Evolutionary conservation across 805 yeast genomes (phyloP), one percentile per base, ranked within the genome.

Genomic region (Danielozyma ontarioensis): DNA sequence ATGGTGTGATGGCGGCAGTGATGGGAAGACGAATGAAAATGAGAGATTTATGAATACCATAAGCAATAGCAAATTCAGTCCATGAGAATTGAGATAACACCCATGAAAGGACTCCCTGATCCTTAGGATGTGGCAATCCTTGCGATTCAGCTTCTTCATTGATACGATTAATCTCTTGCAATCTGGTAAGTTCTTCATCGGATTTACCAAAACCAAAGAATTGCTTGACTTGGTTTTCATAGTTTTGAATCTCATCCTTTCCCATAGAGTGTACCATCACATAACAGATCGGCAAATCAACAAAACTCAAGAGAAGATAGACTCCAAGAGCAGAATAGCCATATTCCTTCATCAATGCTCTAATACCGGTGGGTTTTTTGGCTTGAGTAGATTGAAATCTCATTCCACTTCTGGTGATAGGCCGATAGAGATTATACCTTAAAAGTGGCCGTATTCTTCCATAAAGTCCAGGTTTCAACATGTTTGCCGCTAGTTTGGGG

Each of bases 321-420:
- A 90, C 86, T 11, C 87, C 95, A 11, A 90, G 62, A 0, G 96
- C 97, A 13, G 94, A 76, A 64, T 83, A 87, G 0, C 98, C 98
- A 56, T 93, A 93, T 51, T 84, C 82, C 51, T 83, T 80, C 50
- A 84, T 72, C 41, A 93, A 66, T 8, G 74, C 80, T 55, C 77
- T 85, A 23, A 76, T 56, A 11, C 79, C 78, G 2, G 62, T 55
- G 13, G 69, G 59, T 32, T 66, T 62, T 40, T 50, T n/a, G n/a
- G n/a, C n/a, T n/a, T n/a, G n/a, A n/a, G n/a, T n/a, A n/a, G n/a
- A n/a, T n/a, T n/a, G n/a, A n/a, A n/a, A n/a, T n/a, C n/a, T n/a
- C n/a, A n/a, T n/a, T n/a, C n/a, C n/a, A n/a, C n/a, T n/a, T n/a
- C n/a, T n/a, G n/a, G n/a, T n/a, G n/a, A n/a, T n/a, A n/a, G n/a